phyloP scores from a whole-genome alignment of 139 green algal species.

The Yamagishiella unicocca region DNA sequence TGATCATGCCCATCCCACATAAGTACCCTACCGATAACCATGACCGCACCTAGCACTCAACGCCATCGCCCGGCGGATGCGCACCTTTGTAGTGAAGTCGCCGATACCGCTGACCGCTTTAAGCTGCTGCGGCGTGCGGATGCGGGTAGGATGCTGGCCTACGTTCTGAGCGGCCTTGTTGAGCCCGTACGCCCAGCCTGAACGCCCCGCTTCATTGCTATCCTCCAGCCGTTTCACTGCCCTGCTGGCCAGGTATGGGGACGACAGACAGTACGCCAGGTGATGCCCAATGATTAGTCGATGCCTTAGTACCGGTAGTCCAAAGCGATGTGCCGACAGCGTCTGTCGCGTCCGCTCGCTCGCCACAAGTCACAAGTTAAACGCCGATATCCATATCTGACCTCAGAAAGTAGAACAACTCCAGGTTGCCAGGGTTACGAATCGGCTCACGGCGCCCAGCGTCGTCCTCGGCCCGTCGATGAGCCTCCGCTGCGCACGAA shows the following conservation, averaged over 20 bases:
- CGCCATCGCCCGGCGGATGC: no score
- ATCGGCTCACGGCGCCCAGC: neutral
- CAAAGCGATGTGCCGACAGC: no score
- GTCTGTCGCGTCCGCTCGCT: no score
- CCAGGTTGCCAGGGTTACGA: slow-evolving; percentile 6
- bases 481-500: neutral
- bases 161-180: neutral
- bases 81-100: slow-evolving; percentile 35
- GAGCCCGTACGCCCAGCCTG: neutral
- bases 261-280: no score
- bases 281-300: no score
- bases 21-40: no score
- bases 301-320: no score
- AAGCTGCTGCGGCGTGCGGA: slow-evolving; percentile 33
- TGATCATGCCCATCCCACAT: no score
- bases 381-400: no score
- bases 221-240: neutral
- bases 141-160: slow-evolving; percentile 12
- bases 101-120: slow-evolving; percentile 23
- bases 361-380: no score
- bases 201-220: neutral
- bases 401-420: slow-evolving; percentile 30
- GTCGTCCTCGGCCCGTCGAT: neutral
- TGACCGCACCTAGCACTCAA: no score
- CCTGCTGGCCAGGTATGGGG: no score